phyloP scores from a whole-genome alignment of 2,329 filamentous ascomycete genomes.

The Sporothrix inflata region DNA sequence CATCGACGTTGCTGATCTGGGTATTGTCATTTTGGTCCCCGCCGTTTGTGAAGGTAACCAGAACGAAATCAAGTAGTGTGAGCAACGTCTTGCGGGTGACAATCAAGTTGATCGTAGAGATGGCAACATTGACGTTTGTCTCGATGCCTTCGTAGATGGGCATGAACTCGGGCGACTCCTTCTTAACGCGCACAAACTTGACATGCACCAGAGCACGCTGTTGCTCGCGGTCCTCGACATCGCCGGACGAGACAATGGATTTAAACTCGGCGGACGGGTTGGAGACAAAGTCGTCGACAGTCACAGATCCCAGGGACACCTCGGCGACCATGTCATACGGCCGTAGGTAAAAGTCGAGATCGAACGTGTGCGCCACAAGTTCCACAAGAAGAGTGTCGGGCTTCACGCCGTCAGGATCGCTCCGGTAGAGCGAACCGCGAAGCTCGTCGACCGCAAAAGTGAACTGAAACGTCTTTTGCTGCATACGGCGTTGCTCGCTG shows the following conservation, averaged over 20 bases:
- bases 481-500: slow-evolving; percentile 67
- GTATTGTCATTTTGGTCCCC: slow-evolving; percentile 51
- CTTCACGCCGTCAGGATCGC: slow-evolving; percentile 75
- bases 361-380: slow-evolving; percentile 85
- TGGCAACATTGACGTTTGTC: slow-evolving; percentile 84
- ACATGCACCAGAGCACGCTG: slow-evolving; percentile 83
- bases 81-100: slow-evolving; percentile 92
- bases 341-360: slow-evolving; percentile 83
- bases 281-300: slow-evolving; percentile 93
- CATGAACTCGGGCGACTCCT: slow-evolving; percentile 89
- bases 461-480: slow-evolving; percentile 92
- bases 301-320: slow-evolving; percentile 82
- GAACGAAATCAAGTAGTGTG: slow-evolving; percentile 89
- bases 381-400: slow-evolving; percentile 86
- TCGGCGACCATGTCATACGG: slow-evolving; percentile 93
- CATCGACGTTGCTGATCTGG: slow-evolving; percentile 43
- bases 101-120: slow-evolving; percentile 95
- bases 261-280: slow-evolving; percentile 89
- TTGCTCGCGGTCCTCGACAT: slow-evolving; percentile 70
- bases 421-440: slow-evolving; percentile 87
- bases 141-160: slow-evolving; percentile 90
- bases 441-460: slow-evolving; percentile 95
- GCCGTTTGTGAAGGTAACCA: slow-evolving; percentile 79
- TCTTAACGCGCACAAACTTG: slow-evolving; percentile 88
- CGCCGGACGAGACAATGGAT: slow-evolving; percentile 89